phyloP scores from a whole-genome alignment of 306 rosid species.

The Vicia sativa region DNA sequence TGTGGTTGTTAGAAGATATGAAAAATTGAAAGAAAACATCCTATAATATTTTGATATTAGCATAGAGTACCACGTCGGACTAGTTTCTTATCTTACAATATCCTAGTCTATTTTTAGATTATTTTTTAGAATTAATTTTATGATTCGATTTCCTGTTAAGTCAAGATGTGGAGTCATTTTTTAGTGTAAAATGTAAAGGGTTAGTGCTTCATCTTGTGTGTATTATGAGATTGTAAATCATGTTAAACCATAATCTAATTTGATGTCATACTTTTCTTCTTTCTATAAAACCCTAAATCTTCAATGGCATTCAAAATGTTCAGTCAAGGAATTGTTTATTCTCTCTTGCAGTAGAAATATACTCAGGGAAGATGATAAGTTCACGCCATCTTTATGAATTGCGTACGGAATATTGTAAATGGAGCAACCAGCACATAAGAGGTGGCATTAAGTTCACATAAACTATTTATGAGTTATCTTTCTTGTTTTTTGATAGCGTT shows the following conservation, averaged over 20 bases:
- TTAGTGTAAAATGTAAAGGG: background rate
- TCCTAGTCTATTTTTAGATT: background rate
- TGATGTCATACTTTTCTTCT: background rate
- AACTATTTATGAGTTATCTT: background rate
- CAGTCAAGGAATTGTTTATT: background rate
- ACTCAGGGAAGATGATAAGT: background rate
- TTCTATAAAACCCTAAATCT: background rate
- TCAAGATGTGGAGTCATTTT: background rate
- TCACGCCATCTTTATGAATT: background rate
- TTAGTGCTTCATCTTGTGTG: background rate
- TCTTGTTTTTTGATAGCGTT: background rate
- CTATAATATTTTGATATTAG: background rate
- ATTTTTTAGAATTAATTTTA: no score
- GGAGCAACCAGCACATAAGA: background rate
- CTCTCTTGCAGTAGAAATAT: background rate
- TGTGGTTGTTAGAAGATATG: background rate
- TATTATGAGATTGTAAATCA: background rate
- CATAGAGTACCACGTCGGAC: background rate
- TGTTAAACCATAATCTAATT: conserved; percentile 3
- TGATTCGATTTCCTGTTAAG: background rate
- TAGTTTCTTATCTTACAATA: background rate
- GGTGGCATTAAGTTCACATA: background rate
- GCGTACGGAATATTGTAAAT: background rate
- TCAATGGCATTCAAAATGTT: background rate
- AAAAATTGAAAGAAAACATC: background rate